Evolutionary conservation across 257 asterid genomes (phyloP).

Genomic region (Nicotiana tabacum): DNA sequence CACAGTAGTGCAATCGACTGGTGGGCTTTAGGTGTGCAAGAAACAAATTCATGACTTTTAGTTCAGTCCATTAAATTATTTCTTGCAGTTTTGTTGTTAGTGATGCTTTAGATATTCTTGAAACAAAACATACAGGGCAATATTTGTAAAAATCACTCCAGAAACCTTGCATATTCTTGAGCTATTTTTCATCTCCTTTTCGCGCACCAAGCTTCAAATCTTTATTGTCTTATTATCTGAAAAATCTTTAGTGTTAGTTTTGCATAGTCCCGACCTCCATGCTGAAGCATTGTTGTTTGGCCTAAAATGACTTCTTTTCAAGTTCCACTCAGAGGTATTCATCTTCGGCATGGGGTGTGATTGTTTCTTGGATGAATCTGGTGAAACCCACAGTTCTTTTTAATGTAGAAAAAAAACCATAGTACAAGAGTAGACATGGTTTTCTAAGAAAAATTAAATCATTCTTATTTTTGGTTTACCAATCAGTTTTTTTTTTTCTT

Average conservation of each 20-base stretch:
- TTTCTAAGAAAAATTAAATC: not conserved
- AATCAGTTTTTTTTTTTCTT: not conserved
- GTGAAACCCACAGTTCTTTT: not conserved
- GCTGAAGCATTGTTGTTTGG: not conserved
- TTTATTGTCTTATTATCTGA: not conserved
- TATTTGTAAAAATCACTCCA: not conserved
- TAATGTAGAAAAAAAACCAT: not conserved
- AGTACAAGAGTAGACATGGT: not conserved
- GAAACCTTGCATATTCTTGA: not conserved
- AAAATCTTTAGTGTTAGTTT: not conserved
- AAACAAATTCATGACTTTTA: not conserved
- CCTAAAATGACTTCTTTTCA: not conserved
- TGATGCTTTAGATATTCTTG: not conserved
- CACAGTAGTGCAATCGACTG: conserved; percentile 97
- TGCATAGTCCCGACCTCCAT: not conserved
- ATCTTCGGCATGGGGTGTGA: not conserved
- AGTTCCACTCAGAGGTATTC: not conserved
- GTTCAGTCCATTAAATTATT: not conserved
- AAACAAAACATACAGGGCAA: not conserved
- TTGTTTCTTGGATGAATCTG: not conserved
- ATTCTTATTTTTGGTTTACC: not conserved
- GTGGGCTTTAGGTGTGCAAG: conserved; percentile 85
- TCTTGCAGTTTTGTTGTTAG: not conserved
- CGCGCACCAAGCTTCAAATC: not conserved
- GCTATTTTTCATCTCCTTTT: not conserved